These are phyloP conservation scores for Cupressus sempervirens DNA, from an alignment of 75 land plant species.

Conservation along the genomic window DNA sequence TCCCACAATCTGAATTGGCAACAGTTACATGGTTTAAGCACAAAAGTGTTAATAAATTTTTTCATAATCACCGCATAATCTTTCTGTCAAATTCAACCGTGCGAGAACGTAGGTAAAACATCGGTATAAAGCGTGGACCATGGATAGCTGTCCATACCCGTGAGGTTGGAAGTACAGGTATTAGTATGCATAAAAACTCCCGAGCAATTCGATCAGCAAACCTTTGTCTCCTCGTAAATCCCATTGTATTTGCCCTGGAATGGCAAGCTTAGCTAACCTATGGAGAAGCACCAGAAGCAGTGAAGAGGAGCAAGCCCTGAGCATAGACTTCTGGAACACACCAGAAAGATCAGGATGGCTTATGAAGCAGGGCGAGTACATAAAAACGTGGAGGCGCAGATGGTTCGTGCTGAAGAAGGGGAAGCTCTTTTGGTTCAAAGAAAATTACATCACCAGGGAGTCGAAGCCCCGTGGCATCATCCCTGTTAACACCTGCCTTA, in stretches of 20 bases:
- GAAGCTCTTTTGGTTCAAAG: constrained; percentile 96
- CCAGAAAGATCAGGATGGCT: constrained; percentile 94
- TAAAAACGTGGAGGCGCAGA: constrained; percentile 92
- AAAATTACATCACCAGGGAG: constrained; percentile 38
- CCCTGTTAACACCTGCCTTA: constrained; percentile 69
- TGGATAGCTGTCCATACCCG: neutral
- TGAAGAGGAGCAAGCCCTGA: neutral
- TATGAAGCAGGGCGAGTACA: constrained; percentile 92
- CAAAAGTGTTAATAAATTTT: no score
- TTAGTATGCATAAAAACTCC: neutral
- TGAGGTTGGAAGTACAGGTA: neutral
- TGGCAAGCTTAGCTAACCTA: constrained; percentile 20
- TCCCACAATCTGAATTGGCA: no score
- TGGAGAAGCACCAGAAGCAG: constrained; percentile 15
- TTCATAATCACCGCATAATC: no score
- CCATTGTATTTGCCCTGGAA: neutral
- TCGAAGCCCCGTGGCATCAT: constrained; percentile 81
- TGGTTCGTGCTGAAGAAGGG: constrained; percentile 95
- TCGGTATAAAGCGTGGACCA: no score
- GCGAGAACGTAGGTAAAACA: no score
- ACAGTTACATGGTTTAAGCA: no score
- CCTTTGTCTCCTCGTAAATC: neutral
- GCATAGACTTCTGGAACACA: constrained; percentile 67
- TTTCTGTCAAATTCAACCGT: no score
- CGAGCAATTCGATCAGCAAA: neutral